Percentiles rank a stretch among this genome's conserved stretches.
Evolutionary conservation across 768 basidiomycete species (phyloP).

Genomic region (Melanogaster broomeanus): DNA sequence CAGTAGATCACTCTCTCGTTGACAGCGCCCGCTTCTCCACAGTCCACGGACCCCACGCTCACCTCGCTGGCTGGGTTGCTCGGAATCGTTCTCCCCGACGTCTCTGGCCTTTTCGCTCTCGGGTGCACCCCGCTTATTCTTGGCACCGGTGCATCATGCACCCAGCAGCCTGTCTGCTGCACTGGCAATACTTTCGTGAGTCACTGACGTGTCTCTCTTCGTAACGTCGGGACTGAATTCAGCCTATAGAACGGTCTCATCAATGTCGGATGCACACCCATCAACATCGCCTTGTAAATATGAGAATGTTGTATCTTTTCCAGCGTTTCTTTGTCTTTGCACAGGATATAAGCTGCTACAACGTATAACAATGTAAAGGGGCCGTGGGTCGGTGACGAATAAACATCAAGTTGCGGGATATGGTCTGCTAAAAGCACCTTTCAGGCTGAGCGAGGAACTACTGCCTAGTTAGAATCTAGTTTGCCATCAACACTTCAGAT

Average conservation of each 20-base stretch:
- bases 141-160: conserved; percentile 5
- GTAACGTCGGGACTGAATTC: too few relatives aligned
- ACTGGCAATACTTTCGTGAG: conserved; percentile 11
- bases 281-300: conserved; percentile 2
- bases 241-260: conserved; percentile 9
- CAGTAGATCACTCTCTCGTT: too few relatives aligned
- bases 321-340: too few relatives aligned
- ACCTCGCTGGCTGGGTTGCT: not conserved
- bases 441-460: too few relatives aligned
- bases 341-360: too few relatives aligned
- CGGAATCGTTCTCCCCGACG: not conserved
- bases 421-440: too few relatives aligned
- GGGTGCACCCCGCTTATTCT: conserved; percentile 2
- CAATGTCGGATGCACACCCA: conserved; percentile 12
- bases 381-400: too few relatives aligned
- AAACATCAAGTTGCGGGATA: too few relatives aligned
- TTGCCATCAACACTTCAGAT: too few relatives aligned
- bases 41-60: not conserved
- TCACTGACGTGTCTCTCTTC: too few relatives aligned
- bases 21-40: rapidly evolving
- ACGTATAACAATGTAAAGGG: too few relatives aligned
- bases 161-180: conserved; percentile 20
- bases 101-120: conserved; percentile 1
- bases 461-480: too few relatives aligned
- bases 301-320: not conserved